Evolutionary conservation across 164 flowering plant genomes (phyloP).

Genomic region (Amborella trichopoda): DNA sequence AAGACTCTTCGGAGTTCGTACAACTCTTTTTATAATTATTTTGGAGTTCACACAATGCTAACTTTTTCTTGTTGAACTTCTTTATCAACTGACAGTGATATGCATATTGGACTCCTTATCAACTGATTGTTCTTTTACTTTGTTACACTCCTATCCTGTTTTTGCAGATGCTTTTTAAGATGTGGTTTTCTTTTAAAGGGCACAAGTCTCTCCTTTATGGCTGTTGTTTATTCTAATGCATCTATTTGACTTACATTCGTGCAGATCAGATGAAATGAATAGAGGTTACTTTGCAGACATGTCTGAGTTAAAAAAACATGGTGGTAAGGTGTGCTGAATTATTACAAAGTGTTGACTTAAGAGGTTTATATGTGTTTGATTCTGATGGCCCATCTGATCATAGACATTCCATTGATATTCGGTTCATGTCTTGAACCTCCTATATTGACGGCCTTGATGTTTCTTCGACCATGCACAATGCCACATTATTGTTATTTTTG

Average conservation of each 20-base stretch:
- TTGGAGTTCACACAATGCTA: no score
- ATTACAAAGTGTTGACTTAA: no score
- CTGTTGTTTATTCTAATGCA: no score
- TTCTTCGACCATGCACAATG: no score
- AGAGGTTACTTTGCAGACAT: constrained; percentile 91
- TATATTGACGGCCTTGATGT: no score
- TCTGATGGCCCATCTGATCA: no score
- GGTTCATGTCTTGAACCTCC: no score
- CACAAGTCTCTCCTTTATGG: background rate
- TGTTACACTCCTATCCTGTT: background rate
- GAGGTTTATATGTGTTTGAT: no score
- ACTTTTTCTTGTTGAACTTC: background rate
- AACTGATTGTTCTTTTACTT: background rate
- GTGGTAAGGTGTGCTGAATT: constrained; percentile 99
- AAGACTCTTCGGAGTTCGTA: no score
- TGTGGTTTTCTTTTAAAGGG: background rate
- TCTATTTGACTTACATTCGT: constrained; percentile 19
- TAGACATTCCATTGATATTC: no score
- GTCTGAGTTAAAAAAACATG: constrained; percentile 68
- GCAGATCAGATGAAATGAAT: constrained; percentile 91
- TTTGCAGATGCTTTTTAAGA: background rate
- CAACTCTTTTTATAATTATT: no score
- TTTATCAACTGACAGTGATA: background rate
- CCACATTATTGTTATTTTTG: no score
- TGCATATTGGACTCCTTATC: background rate